Conservation (phyloP, 768 basidiomycete species). For the Kwoniella pini region DNA sequence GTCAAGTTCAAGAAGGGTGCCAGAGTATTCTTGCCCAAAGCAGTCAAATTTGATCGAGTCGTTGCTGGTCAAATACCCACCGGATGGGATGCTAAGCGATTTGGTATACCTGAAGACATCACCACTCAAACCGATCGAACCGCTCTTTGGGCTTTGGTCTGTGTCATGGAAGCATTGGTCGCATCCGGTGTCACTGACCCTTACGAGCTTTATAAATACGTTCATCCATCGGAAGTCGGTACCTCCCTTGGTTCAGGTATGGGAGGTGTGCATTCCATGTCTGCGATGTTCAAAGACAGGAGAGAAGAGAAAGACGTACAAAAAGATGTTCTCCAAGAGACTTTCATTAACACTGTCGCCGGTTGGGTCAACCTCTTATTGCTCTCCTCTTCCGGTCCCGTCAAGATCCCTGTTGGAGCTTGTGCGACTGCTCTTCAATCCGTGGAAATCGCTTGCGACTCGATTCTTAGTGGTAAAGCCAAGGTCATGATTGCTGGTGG, state of each 20-base stretch:
- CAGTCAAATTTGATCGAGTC: constrained; percentile 87
- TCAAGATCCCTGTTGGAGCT: constrained; percentile 98
- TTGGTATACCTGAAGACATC: constrained; percentile 96
- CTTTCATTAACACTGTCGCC: constrained; percentile 98
- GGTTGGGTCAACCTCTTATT: constrained; percentile 96
- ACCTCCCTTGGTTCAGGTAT: constrained; percentile 93
- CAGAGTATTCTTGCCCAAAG: constrained; percentile 87
- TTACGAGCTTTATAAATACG: constrained; percentile 93
- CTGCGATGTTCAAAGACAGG: constrained; percentile 98
- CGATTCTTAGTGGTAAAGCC: constrained; percentile 89
- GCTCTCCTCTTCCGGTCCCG: constrained; percentile 92
- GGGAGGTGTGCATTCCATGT: constrained; percentile 88
- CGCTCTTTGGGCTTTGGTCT: constrained; percentile 91
- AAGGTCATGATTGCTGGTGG: constrained; percentile 99
- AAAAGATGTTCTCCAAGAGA: constrained; percentile 97
- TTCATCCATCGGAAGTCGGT: constrained; percentile 96
- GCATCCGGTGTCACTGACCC: constrained; percentile 97
- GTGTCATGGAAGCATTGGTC: constrained; percentile 91
- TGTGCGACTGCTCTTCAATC: constrained; percentile 98
- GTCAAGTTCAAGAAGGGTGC: constrained; percentile 99
- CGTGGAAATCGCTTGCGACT: constrained; percentile 95
- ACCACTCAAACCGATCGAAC: constrained; percentile 85
- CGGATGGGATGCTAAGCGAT: constrained; percentile 94
- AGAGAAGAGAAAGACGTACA: constrained; percentile 97
- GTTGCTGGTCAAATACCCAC: constrained; percentile 97